A percentile compares a stretch with the other conserved stretches of the same genome.
These are phyloP conservation scores for Phytopythium sindhum DNA, from an alignment of 352 stramenopile species.

Conservation along the genomic window DNA sequence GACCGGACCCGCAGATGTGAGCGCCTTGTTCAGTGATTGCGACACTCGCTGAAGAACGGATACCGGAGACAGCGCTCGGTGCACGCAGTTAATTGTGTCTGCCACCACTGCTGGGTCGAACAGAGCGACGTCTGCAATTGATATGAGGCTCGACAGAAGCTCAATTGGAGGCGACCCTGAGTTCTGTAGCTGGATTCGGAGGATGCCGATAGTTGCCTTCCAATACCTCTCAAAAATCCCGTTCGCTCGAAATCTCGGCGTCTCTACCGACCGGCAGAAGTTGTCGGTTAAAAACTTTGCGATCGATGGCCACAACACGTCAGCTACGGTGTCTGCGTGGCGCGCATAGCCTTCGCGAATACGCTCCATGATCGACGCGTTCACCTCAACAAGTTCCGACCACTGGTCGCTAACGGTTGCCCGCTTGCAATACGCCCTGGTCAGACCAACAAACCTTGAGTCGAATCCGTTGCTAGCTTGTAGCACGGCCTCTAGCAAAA, in stretches of 20 bases:
- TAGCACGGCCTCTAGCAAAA: constrained; percentile 35
- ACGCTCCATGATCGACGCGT: constrained; percentile 19
- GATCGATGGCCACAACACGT: constrained; percentile 39
- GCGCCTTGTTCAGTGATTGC: not conserved
- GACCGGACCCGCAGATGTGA: not conserved
- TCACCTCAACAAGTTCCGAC: constrained; percentile 15
- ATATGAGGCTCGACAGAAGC: not conserved
- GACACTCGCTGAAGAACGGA: constrained; percentile 10
- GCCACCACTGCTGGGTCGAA: not conserved
- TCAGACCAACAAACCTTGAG: constrained; percentile 33
- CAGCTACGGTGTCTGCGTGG: constrained; percentile 20
- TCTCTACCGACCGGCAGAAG: not conserved
- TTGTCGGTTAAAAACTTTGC: constrained; percentile 13
- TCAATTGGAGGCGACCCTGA: constrained; percentile 10
- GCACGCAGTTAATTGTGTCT: constrained; percentile 20
- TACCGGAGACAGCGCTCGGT: constrained; percentile 19
- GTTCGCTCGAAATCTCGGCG: not conserved
- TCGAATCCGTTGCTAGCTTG: constrained; percentile 19
- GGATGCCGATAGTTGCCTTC: constrained; percentile 23
- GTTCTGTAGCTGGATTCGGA: constrained; percentile 20
- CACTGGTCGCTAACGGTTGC: constrained; percentile 13
- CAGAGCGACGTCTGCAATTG: not conserved
- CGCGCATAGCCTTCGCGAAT: constrained; percentile 19
- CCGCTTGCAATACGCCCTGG: constrained; percentile 28
- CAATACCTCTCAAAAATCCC: constrained; percentile 16